Evolutionary conservation across 768 basidiomycete species (phyloP).

Genomic region (Auriscalpium vulgare): DNA sequence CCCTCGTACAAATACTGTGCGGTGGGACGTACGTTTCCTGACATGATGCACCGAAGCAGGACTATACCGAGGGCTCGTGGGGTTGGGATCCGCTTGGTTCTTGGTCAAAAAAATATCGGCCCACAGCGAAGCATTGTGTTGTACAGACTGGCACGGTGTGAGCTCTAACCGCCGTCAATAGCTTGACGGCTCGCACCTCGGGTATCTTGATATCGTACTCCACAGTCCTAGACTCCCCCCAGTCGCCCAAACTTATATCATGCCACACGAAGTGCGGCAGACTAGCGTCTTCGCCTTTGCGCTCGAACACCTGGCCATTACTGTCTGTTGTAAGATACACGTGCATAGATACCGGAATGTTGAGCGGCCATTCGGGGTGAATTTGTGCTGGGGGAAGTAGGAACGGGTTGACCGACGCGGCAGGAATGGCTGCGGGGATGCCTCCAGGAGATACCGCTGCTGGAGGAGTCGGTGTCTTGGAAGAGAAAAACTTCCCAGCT

Average conservation of each 20-base stretch:
- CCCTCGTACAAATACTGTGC: background rate
- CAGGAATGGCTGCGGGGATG: constrained; percentile 1
- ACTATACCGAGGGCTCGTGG: constrained; percentile 44
- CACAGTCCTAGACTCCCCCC: constrained; percentile 48
- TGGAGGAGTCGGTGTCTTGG: constrained; percentile 28
- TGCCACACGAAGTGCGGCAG: constrained; percentile 71
- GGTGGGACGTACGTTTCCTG: constrained; percentile 54
- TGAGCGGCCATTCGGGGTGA: constrained; percentile 51
- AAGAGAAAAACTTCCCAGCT: constrained; percentile 39
- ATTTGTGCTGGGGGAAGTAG: constrained; percentile 48
- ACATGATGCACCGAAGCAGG: constrained; percentile 56
- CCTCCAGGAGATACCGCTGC: constrained; percentile 18
- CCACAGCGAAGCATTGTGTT: constrained; percentile 76
- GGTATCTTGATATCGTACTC: constrained; percentile 60
- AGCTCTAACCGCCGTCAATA: background rate
- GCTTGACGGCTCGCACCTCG: constrained; percentile 35
- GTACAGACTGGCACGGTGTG: constrained; percentile 45
- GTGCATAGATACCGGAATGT: constrained; percentile 58
- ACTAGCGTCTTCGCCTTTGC: constrained; percentile 36
- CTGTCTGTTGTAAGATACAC: constrained; percentile 67
- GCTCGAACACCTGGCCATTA: constrained; percentile 49
- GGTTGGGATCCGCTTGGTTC: constrained; percentile 59
- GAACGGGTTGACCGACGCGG: constrained; percentile 34
- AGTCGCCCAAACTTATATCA: constrained; percentile 73
- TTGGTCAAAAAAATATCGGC: constrained; percentile 72